phyloP scores from a whole-genome alignment of 371 early-diverging fungal genomes.

The Rhizopus delemar region DNA sequence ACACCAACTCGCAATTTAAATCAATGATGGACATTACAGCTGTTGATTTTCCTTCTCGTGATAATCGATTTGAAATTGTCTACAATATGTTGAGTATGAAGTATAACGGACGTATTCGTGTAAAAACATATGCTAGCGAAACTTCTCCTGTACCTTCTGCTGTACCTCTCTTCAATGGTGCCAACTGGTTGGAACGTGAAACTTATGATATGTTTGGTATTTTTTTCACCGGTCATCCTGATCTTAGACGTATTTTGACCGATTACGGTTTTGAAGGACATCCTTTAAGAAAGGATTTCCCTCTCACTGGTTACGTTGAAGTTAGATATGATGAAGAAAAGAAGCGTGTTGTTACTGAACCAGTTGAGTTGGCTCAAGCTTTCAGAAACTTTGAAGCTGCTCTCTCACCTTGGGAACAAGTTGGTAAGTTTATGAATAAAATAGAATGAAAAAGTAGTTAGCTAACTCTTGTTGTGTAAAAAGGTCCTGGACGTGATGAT shows the following conservation, averaged over 20 bases:
- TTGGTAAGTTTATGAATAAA: conserved; percentile 45
- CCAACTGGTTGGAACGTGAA: conserved; percentile 98
- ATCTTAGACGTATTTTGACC: conserved; percentile 94
- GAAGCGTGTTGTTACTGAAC: conserved; percentile 95
- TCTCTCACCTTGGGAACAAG: conserved; percentile 88
- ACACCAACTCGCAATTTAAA: conserved; percentile 91
- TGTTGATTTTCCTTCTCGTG: conserved; percentile 89
- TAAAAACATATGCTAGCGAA: conserved; percentile 96
- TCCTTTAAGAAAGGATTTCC: conserved; percentile 98
- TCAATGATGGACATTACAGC: conserved; percentile 87
- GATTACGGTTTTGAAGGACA: conserved; percentile 99
- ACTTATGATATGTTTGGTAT: conserved; percentile 98
- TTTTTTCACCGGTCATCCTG: conserved; percentile 94
- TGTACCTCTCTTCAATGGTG: conserved; percentile 74
- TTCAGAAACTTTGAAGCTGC: conserved; percentile 92
- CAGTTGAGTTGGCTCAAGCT: conserved; percentile 94
- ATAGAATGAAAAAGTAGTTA: background rate
- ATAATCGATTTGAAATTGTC: conserved; percentile 95
- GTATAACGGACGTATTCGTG: conserved; percentile 93
- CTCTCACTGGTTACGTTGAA: conserved; percentile 94
- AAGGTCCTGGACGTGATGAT: conserved; percentile 54
- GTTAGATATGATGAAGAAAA: conserved; percentile 96
- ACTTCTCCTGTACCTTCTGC: conserved; percentile 87
- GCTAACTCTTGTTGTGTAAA: background rate
- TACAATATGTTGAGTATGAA: conserved; percentile 89